These are phyloP conservation scores for Phoma sp. DNA, from an alignment of 2,329 filamentous ascomycete species.

Conservation along the genomic window DNA sequence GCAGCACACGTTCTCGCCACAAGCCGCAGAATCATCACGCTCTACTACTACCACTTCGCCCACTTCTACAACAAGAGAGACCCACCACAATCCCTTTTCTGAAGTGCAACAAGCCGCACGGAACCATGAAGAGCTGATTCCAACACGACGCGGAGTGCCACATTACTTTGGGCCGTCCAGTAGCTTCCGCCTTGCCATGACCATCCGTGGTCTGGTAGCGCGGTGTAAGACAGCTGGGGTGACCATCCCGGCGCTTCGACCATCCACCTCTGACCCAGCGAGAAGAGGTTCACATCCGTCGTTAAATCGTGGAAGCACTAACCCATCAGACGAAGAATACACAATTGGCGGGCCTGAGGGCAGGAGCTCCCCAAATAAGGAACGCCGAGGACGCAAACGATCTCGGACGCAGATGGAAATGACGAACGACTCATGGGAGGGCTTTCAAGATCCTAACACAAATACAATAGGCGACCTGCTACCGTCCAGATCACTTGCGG, in stretches of 20 bases:
- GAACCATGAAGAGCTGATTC: slow-evolving; percentile 25
- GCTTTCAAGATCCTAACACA: slow-evolving; percentile 1
- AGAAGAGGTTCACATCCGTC: slow-evolving; percentile 12
- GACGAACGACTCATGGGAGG: slow-evolving; percentile 19
- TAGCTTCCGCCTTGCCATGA: slow-evolving; percentile 33
- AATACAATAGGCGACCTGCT: slow-evolving; percentile 35
- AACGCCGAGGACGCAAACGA: slow-evolving; percentile 24
- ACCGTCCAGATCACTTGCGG: slow-evolving; percentile 45
- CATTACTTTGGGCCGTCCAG: slow-evolving; percentile 40
- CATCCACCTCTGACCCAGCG: slow-evolving; percentile 9
- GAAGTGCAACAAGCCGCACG: slow-evolving; percentile 19
- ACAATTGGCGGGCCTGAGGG: slow-evolving; percentile 6
- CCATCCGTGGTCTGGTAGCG: slow-evolving; percentile 27
- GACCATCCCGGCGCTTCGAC: slow-evolving; percentile 14
- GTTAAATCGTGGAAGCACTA: slow-evolving; percentile 19
- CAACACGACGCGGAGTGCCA: slow-evolving; percentile 25
- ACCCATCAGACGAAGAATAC: slow-evolving; percentile 30
- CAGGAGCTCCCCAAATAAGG: slow-evolving; percentile 5
- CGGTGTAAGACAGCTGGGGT: slow-evolving; percentile 28
- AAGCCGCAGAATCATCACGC: slow-evolving; percentile 9
- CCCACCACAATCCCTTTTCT: slow-evolving; percentile 23
- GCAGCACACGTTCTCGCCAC: slow-evolving; percentile 11
- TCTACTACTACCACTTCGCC: slow-evolving; percentile 17
- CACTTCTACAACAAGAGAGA: slow-evolving; percentile 14
- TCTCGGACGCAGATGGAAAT: slow-evolving; percentile 24